Base-by-base conservation (phyloP, 352 stramenopile species). In the Pythium insidiosum region DNA sequence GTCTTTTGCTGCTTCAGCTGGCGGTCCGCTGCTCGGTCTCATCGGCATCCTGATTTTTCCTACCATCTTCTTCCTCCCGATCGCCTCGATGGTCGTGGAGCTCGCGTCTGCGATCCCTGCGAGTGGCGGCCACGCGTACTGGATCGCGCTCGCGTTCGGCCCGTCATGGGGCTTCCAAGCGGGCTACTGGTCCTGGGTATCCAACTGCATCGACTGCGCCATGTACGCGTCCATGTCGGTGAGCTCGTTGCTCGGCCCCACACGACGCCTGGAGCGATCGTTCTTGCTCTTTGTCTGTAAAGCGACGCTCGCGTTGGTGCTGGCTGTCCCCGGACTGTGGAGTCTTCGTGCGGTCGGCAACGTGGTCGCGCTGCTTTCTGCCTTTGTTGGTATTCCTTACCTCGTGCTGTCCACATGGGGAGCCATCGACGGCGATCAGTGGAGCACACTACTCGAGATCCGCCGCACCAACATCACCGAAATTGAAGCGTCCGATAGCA, bases 141-240 rank as follows among this genome's bases (percentile, higher is more conserved):
- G 77, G 77, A 62, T 84, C 22, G 66, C 66, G 7, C 46, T 77
- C 23, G 74, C 73, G 15, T 87, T 89, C 24, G 77, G 77, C 1
- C 71, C 72, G 3, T 65, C 53, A 16, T 83, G 65, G 62, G 81
- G 78, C 2, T 82, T 93, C 30, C 78, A 87, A 30, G 72, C 76
- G 1, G 76, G 75, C 6, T 93, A 88, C 58, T 93, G 81, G 78
- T 78, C 63, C 7, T 93, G 80, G 80, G 59, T 91, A 28, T 69
- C 73, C 19, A 88, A 85, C 42, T 84, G 74, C 41, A 63, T 92
- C 58, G 66, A 86, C 52, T 84, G 69, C 36, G 71, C 77, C 24
- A 60, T 88, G 24, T 84, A 90, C 39, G 71, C 73, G 20, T 72
- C 66, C 21, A 66, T 82, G 39, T 56, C 63, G 2, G 47, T 84